phyloP scores from a whole-genome alignment of 257 asterid genomes.

The Ligustrum vulgare region DNA sequence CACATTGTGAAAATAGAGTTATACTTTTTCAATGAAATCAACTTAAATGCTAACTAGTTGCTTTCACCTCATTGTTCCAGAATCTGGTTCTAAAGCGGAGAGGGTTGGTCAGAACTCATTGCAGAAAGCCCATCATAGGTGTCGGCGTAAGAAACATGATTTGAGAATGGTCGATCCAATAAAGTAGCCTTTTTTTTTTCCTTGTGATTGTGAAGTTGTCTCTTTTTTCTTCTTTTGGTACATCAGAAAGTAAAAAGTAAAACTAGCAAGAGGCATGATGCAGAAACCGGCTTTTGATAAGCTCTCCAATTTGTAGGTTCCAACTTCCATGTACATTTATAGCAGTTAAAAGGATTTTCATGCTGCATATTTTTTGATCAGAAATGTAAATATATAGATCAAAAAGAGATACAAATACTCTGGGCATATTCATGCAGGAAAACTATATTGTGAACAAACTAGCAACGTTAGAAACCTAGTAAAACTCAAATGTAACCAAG shows the following conservation, averaged over 20 bases:
- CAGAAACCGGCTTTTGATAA: not conserved
- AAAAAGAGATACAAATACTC: no score
- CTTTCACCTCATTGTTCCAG: conserved; percentile 30
- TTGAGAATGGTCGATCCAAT: conserved; percentile 56
- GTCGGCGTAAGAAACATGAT: conserved; percentile 87
- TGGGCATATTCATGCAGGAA: no score
- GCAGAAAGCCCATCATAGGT: conserved; percentile 85
- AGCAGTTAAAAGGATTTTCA: not conserved
- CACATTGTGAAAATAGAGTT: no score
- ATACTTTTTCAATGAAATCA: no score
- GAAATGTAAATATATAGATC: no score
- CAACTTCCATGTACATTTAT: not conserved
- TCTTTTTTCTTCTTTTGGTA: not conserved
- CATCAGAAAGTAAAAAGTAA: not conserved
- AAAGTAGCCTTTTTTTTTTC: conserved; percentile 20
- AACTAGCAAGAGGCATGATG: not conserved
- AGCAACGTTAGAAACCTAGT: no score
- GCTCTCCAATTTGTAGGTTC: not conserved
- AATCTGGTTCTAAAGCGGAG: conserved; percentile 55
- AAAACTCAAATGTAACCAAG: no score
- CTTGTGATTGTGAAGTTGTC: not conserved
- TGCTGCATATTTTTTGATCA: no score
- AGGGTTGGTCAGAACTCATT: conserved; percentile 69
- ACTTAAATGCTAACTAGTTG: not conserved
- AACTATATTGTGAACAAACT: no score